Evolutionary conservation across 352 stramenopile genomes (phyloP).

Genomic region (Pythium periplocum): DNA sequence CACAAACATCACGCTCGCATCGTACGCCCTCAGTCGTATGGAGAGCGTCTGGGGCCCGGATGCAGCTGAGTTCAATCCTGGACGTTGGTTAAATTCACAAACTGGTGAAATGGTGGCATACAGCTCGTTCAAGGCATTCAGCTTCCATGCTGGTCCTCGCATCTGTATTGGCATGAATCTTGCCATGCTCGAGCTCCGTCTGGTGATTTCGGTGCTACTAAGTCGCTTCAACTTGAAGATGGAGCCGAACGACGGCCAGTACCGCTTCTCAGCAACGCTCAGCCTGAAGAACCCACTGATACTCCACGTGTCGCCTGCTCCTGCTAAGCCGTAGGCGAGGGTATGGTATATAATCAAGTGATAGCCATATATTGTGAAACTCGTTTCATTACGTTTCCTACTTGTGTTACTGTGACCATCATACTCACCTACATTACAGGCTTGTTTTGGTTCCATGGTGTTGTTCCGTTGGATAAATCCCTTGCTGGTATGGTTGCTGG

Average conservation of each 20-base stretch:
- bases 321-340: neutral
- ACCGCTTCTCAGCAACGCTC: conserved; percentile 11
- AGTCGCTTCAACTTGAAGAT: conserved; percentile 24
- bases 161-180: conserved; percentile 41
- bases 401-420: too few species aligned
- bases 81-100: conserved; percentile 21
- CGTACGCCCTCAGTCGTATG: conserved; percentile 26
- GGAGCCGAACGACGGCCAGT: conserved; percentile 12
- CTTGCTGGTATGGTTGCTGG: too few species aligned
- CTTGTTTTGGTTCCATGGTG: too few species aligned
- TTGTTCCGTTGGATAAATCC: too few species aligned
- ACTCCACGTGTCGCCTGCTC: neutral
- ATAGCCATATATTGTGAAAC: too few species aligned
- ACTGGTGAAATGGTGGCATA: conserved; percentile 11
- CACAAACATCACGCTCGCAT: conserved; percentile 16
- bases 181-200: conserved; percentile 41
- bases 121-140: conserved; percentile 29
- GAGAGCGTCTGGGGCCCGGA: conserved; percentile 28
- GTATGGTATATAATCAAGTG: too few species aligned
- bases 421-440: too few species aligned
- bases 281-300: conserved; percentile 10
- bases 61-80: conserved; percentile 24
- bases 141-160: conserved; percentile 33
- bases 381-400: too few species aligned
- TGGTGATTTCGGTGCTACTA: conserved; percentile 27